phyloP scores from a whole-genome alignment of 495 filamentous ascomycete species.

The Darksidea phi region DNA sequence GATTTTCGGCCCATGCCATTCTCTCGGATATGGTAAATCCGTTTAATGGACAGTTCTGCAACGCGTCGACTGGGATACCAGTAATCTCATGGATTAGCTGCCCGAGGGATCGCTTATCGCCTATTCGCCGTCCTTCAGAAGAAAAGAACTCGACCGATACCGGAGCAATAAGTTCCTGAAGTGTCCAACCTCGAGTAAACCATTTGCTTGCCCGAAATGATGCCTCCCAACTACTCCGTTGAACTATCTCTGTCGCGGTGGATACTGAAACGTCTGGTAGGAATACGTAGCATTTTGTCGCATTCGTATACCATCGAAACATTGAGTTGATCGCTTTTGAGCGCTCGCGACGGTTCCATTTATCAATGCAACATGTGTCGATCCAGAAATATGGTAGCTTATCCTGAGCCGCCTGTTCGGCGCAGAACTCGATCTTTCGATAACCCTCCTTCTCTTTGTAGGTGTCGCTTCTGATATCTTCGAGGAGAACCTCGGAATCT shows the following conservation, averaged over 20 bases:
- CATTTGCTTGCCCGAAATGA: conserved; percentile 8
- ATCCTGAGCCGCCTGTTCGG: conserved; percentile 19
- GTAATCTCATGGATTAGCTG: conserved; percentile 18
- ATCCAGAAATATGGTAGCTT: conserved; percentile 21
- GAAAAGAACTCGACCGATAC: conserved; percentile 1
- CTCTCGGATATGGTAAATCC: conserved; percentile 6
- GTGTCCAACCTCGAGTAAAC: too few relatives aligned
- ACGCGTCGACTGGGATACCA: conserved; percentile 7
- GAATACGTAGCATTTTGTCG: conserved; percentile 19
- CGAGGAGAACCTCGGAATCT: conserved; percentile 18
- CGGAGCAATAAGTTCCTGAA: conserved; percentile 22
- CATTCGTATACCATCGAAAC: conserved; percentile 23
- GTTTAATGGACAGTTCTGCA: conserved; percentile 7
- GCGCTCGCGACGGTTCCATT: conserved; percentile 15
- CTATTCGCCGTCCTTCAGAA: conserved; percentile 10
- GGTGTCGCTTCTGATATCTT: conserved; percentile 3
- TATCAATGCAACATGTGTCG: conserved; percentile 31
- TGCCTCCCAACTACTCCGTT: background rate
- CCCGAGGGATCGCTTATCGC: conserved; percentile 14
- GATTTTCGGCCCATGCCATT: conserved; percentile 15
- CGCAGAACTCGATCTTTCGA: conserved; percentile 26
- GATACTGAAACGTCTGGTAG: conserved; percentile 16
- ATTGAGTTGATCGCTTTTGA: too few relatives aligned
- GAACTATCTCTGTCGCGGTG: background rate
- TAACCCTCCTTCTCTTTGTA: conserved; percentile 17